Conservation (phyloP, 495 filamentous ascomycete species). For the Amorphotheca resinae region DNA sequence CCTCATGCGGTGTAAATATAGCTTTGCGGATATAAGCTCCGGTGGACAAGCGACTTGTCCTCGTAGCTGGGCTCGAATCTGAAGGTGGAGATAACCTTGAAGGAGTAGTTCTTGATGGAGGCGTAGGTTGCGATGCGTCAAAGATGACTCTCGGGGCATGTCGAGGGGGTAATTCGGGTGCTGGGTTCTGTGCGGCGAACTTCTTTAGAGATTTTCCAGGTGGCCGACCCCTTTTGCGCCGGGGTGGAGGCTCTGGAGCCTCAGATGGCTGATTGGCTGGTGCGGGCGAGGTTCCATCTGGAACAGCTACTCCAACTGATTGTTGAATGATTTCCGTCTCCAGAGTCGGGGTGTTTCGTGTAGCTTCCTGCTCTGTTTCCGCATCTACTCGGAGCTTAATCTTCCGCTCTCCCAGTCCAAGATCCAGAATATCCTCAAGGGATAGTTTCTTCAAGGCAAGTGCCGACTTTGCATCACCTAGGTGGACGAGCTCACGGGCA, state of each 20-base stretch:
- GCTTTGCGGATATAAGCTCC: not conserved
- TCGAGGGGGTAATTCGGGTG: not conserved
- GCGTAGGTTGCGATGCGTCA: not conserved
- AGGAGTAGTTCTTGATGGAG: not conserved
- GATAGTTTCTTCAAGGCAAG: conserved; percentile 1
- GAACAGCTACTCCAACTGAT: not conserved
- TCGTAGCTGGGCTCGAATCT: not conserved
- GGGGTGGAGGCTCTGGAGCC: not conserved
- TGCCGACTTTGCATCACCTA: not conserved
- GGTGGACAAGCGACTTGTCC: not conserved
- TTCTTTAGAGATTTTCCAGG: not conserved
- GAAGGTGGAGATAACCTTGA: not conserved
- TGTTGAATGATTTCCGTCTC: not conserved
- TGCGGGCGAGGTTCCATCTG: not conserved
- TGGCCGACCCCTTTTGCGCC: not conserved
- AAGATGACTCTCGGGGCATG: not conserved
- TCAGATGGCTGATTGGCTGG: not conserved
- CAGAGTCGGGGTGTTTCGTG: not conserved
- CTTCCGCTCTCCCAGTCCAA: conserved; percentile 1
- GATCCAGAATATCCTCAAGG: not conserved
- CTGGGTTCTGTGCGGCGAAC: not conserved
- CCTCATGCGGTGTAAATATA: conserved; percentile 2
- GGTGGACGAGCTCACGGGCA: not conserved
- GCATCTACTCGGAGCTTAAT: not conserved
- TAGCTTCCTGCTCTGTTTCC: not conserved